Percentiles rank a stretch among this genome's conserved stretches.
phyloP scores from a whole-genome alignment of 345 rosid species.

The Excoecaria agallocha region DNA sequence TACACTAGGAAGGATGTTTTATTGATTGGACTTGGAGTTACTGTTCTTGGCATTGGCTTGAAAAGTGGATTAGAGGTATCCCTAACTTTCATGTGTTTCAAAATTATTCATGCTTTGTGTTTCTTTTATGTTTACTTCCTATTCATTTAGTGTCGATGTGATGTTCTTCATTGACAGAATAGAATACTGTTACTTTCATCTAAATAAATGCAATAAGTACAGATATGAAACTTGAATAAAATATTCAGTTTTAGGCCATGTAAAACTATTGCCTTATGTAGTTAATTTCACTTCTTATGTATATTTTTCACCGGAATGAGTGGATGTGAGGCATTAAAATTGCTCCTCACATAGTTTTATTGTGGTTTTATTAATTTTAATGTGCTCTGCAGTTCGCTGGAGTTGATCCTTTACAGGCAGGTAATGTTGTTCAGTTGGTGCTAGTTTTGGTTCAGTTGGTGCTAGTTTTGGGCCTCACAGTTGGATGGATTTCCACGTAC shows the following conservation, averaged over 20 bases:
- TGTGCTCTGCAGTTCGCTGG: conserved; percentile 58
- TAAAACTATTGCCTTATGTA: not conserved
- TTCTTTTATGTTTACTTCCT: not conserved
- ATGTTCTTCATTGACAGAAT: not conserved
- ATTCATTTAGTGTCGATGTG: not conserved
- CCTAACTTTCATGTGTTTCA: not conserved
- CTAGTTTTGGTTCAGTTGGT: no score
- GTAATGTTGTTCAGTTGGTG: conserved; percentile 84
- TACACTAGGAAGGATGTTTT: conserved; percentile 87
- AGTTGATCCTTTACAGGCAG: conserved; percentile 85
- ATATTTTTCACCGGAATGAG: not conserved
- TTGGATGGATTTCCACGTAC: conserved; percentile 93
- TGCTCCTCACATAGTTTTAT: not conserved
- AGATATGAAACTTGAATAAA: not conserved
- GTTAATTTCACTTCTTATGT: not conserved
- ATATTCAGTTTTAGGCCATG: not conserved
- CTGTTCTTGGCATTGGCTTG: conserved; percentile 65
- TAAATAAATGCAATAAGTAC: not conserved
- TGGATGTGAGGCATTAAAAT: not conserved
- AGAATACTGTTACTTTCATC: not conserved
- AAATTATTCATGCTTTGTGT: not conserved
- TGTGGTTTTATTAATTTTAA: not conserved
- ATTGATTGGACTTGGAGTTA: conserved; percentile 83
- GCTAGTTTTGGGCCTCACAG: conserved; percentile 75
- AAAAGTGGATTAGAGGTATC: conserved; percentile 93